Conservation (phyloP, 495 filamentous ascomycete species). For the Talaromyces thailandensis region DNA sequence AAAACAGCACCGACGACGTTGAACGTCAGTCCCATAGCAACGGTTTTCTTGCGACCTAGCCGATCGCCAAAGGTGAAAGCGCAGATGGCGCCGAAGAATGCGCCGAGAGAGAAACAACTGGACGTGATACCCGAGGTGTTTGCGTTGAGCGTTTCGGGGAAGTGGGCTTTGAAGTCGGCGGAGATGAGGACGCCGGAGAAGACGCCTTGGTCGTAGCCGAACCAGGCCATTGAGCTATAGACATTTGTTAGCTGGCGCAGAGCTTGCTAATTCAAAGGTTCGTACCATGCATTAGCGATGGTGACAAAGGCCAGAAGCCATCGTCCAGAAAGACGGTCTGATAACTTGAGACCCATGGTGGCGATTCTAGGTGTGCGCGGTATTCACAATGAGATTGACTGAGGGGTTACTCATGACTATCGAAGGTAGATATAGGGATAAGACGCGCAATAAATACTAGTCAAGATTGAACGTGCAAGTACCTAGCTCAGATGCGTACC, state of each 20-base stretch:
- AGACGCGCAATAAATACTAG: background rate
- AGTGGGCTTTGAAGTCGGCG: constrained; percentile 19
- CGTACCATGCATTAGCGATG: constrained; percentile 8
- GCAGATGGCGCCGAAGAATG: constrained; percentile 18
- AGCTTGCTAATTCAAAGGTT: background rate
- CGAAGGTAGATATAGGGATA: background rate
- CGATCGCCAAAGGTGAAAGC: constrained; percentile 19
- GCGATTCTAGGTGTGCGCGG: background rate
- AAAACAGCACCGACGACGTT: constrained; percentile 16
- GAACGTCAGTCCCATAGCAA: constrained; percentile 14
- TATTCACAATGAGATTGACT: background rate
- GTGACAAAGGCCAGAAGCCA: constrained; percentile 9
- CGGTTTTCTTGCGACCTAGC: constrained; percentile 20
- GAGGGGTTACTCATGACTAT: background rate
- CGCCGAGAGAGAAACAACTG: constrained; percentile 24
- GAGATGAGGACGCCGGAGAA: constrained; percentile 23
- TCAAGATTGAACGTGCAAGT: background rate
- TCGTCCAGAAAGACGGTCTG: constrained; percentile 4
- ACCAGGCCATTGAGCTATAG: constrained; percentile 19
- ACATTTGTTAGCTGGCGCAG: background rate
- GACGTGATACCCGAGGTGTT: constrained; percentile 26
- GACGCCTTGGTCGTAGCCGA: constrained; percentile 25
- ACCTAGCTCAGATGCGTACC: background rate
- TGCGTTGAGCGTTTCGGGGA: constrained; percentile 20
- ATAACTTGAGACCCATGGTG: background rate